These are phyloP conservation scores for Coemansia reversa DNA, from an alignment of 192 early-diverging fungal genomes.

Conservation along the genomic window DNA sequence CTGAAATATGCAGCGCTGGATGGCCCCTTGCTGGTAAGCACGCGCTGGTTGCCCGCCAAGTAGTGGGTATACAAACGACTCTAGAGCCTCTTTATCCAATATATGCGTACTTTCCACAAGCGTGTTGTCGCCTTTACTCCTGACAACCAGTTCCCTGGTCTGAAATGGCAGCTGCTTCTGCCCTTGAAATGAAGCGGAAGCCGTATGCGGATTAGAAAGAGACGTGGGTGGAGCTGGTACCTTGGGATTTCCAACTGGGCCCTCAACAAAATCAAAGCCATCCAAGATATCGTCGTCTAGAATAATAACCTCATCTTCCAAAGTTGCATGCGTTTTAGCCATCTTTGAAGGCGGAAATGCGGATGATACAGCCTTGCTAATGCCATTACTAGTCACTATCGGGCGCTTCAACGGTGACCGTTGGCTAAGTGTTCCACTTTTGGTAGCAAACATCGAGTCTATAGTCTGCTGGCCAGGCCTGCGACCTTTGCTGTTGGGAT, in stretches of 20 bases:
- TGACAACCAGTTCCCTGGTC: conserved; percentile 20
- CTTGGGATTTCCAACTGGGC: not conserved
- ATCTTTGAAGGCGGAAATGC: conserved; percentile 21
- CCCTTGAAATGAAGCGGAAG: not conserved
- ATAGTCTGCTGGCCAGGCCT: conserved; percentile 37
- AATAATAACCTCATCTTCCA: conserved; percentile 19
- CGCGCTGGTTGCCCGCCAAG: conserved; percentile 57
- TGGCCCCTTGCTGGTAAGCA: conserved; percentile 87
- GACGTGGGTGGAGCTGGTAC: not conserved
- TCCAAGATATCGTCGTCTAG: conserved; percentile 28
- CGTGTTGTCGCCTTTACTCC: conserved; percentile 41
- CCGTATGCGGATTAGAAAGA: not conserved
- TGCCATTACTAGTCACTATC: not conserved
- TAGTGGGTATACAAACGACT: conserved; percentile 47
- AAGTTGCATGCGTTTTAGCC: not conserved
- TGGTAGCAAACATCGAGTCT: conserved; percentile 31
- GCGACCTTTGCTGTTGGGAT: not conserved
- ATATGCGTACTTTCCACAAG: conserved; percentile 35
- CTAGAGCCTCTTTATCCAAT: conserved; percentile 35
- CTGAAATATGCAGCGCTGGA: conserved; percentile 67
- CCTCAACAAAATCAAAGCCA: conserved; percentile 17
- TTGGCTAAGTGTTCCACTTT: not conserved
- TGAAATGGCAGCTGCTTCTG: conserved; percentile 18
- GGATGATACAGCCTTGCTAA: conserved; percentile 2
- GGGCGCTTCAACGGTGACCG: conserved; percentile 10